These are phyloP conservation scores for Begonia fuchsioides DNA, from an alignment of 306 rosid genomes.

Conservation along the genomic window DNA sequence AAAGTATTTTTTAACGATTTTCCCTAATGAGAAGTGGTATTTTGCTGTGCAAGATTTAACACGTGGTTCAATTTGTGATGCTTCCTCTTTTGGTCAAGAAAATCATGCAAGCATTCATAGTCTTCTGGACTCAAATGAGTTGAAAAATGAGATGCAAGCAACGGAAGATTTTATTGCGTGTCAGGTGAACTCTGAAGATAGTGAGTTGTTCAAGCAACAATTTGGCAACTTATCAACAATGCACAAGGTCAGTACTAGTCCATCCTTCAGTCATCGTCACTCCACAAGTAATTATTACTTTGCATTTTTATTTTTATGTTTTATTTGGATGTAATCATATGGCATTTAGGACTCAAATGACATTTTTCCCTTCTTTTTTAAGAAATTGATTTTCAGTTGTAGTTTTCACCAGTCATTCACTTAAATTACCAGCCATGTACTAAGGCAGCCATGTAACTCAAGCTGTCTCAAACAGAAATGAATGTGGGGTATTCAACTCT, in stretches of 20 bases:
- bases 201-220: constrained; percentile 45
- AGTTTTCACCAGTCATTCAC: too few species aligned
- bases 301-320: too few species aligned
- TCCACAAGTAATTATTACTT: too few species aligned
- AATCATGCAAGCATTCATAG: background rate
- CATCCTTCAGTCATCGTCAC: too few species aligned
- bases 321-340: too few species aligned
- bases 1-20: background rate
- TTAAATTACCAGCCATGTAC: too few species aligned
- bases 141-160: constrained; percentile 18
- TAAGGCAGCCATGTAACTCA: too few species aligned
- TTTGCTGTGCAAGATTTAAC: constrained; percentile 20
- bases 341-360: too few species aligned
- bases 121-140: constrained; percentile 13
- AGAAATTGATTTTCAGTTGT: too few species aligned
- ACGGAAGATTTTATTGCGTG: constrained; percentile 11
- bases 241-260: constrained; percentile 31
- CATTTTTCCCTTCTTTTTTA: too few species aligned
- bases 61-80: constrained; percentile 14
- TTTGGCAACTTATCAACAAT: constrained; percentile 45
- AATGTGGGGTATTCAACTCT: too few species aligned
- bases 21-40: constrained; percentile 7
- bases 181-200: constrained; percentile 21
- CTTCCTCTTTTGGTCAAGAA: constrained; percentile 16
- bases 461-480: too few species aligned